phyloP scores from a whole-genome alignment of 1,284 basidiomycete species.

The Naganishia liquefaciens region DNA sequence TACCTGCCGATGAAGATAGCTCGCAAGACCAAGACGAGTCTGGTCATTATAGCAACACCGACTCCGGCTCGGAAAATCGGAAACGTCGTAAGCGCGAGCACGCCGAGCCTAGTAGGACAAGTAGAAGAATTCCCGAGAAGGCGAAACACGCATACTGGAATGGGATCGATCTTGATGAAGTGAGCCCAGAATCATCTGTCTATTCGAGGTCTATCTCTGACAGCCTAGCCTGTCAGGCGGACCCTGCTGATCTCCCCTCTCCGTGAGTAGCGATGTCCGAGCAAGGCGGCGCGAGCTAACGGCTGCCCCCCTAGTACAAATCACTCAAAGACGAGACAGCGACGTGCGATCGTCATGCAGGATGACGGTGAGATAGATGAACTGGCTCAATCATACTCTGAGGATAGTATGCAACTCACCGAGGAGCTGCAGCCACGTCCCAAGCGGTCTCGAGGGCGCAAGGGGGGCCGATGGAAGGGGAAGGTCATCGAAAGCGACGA shows the following conservation, averaged over 20 bases:
- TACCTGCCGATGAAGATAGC: background rate
- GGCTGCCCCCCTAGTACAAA: background rate
- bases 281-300: background rate
- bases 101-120: background rate
- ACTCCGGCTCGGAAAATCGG: background rate
- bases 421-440: too few species aligned
- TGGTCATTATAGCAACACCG: background rate
- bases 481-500: constrained; percentile 19
- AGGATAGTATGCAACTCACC: constrained; percentile 7
- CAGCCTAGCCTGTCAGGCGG: background rate
- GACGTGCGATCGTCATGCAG: background rate
- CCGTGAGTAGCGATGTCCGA: background rate
- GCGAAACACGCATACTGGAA: background rate
- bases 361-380: constrained; percentile 27
- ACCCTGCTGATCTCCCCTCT: background rate
- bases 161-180: constrained; percentile 1
- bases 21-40: background rate
- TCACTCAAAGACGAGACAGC: background rate
- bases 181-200: background rate
- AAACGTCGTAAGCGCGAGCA: background rate
- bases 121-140: constrained; percentile 10
- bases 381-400: constrained; percentile 16
- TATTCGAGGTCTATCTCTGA: background rate
- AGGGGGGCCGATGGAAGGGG: background rate
- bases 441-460: background rate